Conservation (phyloP, 352 stramenopile species). For the Pythium phragmiticola region DNA sequence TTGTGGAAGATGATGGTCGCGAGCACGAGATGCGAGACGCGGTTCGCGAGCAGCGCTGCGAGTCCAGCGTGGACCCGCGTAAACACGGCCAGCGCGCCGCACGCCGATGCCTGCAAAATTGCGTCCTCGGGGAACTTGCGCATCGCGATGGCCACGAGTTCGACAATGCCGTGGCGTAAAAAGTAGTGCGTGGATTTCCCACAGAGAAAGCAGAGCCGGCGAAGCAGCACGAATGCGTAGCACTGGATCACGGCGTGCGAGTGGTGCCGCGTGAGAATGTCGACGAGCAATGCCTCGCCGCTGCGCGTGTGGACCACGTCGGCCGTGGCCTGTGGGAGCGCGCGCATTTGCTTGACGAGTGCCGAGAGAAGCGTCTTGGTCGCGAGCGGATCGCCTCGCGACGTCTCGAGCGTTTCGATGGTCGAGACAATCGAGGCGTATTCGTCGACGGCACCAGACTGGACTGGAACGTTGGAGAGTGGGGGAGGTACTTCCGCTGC, state of each 20-base stretch:
- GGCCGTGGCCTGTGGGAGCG: conserved; percentile 61
- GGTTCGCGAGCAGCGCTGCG: conserved; percentile 48
- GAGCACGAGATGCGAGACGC: conserved; percentile 60
- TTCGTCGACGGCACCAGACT: conserved; percentile 30
- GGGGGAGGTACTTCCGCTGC: background rate
- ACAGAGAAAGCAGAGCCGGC: conserved; percentile 72
- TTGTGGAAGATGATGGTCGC: conserved; percentile 76
- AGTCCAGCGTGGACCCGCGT: conserved; percentile 53
- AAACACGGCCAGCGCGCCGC: conserved; percentile 74
- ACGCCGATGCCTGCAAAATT: conserved; percentile 76
- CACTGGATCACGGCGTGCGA: conserved; percentile 77
- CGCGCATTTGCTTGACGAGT: conserved; percentile 80
- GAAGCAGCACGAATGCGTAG: conserved; percentile 74
- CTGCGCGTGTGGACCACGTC: conserved; percentile 46
- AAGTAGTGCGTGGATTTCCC: conserved; percentile 59
- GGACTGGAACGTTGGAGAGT: background rate
- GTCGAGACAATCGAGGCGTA: conserved; percentile 41
- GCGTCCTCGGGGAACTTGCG: conserved; percentile 68
- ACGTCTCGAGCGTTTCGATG: conserved; percentile 45
- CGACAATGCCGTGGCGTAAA: conserved; percentile 50
- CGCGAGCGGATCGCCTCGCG: conserved; percentile 38
- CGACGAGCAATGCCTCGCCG: conserved; percentile 55
- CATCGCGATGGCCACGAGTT: conserved; percentile 57
- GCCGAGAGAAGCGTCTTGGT: conserved; percentile 65
- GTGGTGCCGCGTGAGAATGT: conserved; percentile 55